Evolutionary conservation across 306 rosid species (phyloP).

Genomic region (Crotalaria pallida): DNA sequence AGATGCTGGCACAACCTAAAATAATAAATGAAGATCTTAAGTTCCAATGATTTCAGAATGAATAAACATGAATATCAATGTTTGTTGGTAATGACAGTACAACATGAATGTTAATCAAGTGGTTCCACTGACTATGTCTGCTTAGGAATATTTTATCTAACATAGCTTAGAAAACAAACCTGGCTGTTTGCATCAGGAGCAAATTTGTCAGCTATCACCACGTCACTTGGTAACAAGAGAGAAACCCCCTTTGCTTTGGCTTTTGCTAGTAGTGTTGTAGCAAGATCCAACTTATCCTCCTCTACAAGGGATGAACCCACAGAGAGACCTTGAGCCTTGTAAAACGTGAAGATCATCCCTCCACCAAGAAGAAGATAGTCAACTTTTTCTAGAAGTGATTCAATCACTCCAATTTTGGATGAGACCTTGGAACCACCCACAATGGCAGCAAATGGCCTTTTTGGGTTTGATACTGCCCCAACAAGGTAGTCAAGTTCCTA

Average conservation of each 20-base stretch:
- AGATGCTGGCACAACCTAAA: conserved; percentile 84
- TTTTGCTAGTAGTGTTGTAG: conserved; percentile 73
- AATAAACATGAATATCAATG: background rate
- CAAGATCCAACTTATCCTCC: conserved; percentile 88
- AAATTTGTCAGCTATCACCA: conserved; percentile 90
- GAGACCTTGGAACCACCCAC: conserved; percentile 99
- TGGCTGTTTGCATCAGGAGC: conserved; percentile 99
- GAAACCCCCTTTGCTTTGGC: conserved; percentile 97
- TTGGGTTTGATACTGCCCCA: conserved; percentile 94
- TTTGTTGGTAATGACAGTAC: background rate
- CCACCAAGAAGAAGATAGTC: conserved; percentile 95
- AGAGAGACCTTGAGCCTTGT: conserved; percentile 96
- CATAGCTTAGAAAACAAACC: conserved; percentile 47
- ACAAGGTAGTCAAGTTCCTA: conserved; percentile 99
- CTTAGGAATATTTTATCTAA: conserved; percentile 6
- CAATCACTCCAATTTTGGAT: conserved; percentile 95
- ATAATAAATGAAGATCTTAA: conserved; percentile 17
- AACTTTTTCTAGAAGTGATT: conserved; percentile 83
- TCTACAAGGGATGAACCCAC: conserved; percentile 98
- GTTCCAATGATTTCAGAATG: background rate
- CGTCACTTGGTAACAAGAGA: conserved; percentile 88
- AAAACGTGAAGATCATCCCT: conserved; percentile 99
- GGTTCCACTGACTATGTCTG: background rate
- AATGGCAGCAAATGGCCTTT: conserved; percentile 98
- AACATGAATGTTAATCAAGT: background rate